A percentile compares a stretch with the other conserved stretches of the same genome.
Evolutionary conservation across 2,329 filamentous ascomycete species (phyloP).

Genomic region (Ceratocystis lukuohia): DNA sequence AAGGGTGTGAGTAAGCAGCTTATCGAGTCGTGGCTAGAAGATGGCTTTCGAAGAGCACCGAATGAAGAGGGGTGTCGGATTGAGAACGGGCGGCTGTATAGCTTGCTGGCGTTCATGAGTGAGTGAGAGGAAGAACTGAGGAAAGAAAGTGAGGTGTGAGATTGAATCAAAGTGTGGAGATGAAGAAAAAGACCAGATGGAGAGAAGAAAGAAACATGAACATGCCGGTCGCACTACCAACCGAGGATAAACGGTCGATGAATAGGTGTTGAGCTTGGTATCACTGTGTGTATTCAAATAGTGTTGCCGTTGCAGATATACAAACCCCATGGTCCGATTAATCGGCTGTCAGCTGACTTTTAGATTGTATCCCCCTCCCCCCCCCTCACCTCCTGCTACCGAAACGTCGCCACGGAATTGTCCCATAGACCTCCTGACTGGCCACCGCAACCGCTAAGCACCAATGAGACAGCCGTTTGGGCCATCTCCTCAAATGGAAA

Average conservation of each 20-base stretch:
- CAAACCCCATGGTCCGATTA: background rate
- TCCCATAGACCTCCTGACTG: conserved; percentile 8
- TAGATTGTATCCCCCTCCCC: background rate
- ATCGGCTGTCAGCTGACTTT: background rate
- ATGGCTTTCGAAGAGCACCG: conserved; percentile 24
- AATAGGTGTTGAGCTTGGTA: background rate
- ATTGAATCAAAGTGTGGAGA: background rate
- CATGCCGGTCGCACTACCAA: background rate
- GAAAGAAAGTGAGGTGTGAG: background rate
- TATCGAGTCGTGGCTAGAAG: conserved; percentile 23
- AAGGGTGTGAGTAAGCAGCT: conserved; percentile 21
- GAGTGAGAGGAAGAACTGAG: conserved; percentile 9
- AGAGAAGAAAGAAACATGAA: background rate
- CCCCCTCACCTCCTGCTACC: background rate
- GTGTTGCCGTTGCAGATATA: background rate
- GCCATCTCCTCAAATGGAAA: conserved; percentile 5
- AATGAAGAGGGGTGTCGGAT: conserved; percentile 25
- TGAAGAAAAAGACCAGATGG: background rate
- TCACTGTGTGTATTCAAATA: conserved; percentile 3
- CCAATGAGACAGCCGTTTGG: background rate
- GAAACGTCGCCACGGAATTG: background rate
- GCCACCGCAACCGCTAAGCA: background rate
- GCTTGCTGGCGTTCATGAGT: conserved; percentile 24
- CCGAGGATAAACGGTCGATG: background rate
- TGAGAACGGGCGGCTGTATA: conserved; percentile 23